Conservation (phyloP, 768 basidiomycete species). For the Coprinopsis strossmayeri region DNA sequence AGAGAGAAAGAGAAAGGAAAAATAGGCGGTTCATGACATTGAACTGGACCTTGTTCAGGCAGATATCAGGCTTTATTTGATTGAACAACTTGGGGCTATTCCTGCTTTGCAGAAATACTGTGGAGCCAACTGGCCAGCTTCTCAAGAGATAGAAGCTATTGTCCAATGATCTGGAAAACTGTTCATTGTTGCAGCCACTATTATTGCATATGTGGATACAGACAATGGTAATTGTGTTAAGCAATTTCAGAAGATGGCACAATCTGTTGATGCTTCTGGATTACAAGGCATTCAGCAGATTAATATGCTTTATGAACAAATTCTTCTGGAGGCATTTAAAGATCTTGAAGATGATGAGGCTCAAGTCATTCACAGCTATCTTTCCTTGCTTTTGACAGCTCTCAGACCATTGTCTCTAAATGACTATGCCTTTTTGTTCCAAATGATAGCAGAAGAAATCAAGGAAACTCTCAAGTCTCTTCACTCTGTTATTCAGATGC, state of each 20-base stretch:
- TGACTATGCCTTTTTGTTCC: not conserved
- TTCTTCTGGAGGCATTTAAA: not conserved
- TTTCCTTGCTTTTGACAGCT: conserved; percentile 1
- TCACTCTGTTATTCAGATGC: not conserved
- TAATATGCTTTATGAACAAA: not conserved
- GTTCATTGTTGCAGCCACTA: conserved; percentile 9
- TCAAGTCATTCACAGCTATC: not conserved
- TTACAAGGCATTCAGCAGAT: not conserved
- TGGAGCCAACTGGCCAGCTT: too few species aligned
- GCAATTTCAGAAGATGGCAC: not conserved
- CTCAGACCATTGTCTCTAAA: not conserved
- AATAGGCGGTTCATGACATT: too few species aligned
- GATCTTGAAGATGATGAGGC: not conserved
- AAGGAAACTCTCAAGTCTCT: not conserved
- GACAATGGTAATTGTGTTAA: not conserved
- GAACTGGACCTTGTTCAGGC: too few species aligned
- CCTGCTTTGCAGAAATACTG: too few species aligned
- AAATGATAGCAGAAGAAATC: not conserved
- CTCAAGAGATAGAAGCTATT: too few species aligned
- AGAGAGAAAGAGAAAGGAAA: too few species aligned
- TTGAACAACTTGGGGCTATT: too few species aligned
- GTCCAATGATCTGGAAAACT: conserved; percentile 7
- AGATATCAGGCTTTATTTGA: too few species aligned
- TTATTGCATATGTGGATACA: conserved; percentile 2
- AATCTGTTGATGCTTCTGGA: not conserved